phyloP scores from a whole-genome alignment of 2,329 filamentous ascomycete species.

The Diplodia mutila region DNA sequence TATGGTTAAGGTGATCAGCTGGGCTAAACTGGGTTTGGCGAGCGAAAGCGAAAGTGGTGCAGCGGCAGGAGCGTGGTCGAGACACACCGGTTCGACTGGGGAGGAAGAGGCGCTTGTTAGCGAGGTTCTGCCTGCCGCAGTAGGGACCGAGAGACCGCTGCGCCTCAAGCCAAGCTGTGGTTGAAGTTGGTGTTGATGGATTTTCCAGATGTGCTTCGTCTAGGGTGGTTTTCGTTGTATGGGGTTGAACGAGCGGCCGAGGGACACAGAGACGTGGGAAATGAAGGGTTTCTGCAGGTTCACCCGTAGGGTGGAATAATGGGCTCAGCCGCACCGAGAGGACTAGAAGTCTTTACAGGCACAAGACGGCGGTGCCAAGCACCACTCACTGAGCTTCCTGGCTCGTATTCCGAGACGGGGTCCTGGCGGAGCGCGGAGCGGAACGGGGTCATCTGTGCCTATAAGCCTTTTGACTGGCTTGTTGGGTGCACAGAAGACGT shows the following conservation, averaged over 20 bases:
- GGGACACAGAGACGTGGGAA: constrained; percentile 1
- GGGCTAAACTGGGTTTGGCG: not conserved
- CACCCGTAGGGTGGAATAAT: not conserved
- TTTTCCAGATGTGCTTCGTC: not conserved
- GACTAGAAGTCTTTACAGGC: constrained; percentile 3
- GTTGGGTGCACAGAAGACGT: not conserved
- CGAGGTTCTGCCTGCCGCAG: not conserved
- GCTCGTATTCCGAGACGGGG: constrained; percentile 7
- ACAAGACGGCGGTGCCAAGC: constrained; percentile 1
- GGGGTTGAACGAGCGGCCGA: not conserved
- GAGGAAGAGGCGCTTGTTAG: not conserved
- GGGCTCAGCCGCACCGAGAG: constrained; percentile 1
- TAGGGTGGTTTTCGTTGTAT: not conserved
- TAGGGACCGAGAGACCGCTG: not conserved
- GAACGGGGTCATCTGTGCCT: not conserved
- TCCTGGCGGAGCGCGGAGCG: not conserved
- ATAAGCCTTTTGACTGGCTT: not conserved
- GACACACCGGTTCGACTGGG: constrained; percentile 9
- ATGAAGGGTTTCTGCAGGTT: constrained; percentile 16
- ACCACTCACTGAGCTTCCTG: not conserved
- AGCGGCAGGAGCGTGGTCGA: not conserved
- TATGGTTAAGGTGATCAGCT: constrained; percentile 19
- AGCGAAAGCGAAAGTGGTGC: constrained; percentile 7
- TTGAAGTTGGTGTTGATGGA: not conserved
- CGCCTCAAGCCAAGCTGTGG: not conserved